Conservation (phyloP, 129 eudicot species). For the Escallonia herrerae region DNA sequence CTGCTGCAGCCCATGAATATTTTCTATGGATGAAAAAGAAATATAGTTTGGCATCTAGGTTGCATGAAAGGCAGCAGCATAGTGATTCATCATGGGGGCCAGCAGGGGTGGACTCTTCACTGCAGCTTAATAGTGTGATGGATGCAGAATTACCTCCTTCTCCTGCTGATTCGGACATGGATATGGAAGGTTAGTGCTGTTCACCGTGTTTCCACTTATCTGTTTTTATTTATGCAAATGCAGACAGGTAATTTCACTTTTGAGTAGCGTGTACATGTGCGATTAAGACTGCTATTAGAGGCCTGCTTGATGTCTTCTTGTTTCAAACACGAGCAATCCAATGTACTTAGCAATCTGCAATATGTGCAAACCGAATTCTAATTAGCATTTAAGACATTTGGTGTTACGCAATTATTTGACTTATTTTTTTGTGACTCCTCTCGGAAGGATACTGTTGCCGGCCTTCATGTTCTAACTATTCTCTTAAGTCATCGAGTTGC, state of each 20-base stretch:
- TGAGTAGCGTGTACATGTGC: background rate
- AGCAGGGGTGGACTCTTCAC: constrained; percentile 8
- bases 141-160: constrained; percentile 34
- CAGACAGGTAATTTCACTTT: background rate
- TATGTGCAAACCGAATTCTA: no score
- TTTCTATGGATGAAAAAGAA: constrained; percentile 57
- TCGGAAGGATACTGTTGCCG: no score
- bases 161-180: constrained; percentile 79
- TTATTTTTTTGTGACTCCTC: no score
- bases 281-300: background rate
- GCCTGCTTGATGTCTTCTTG: background rate
- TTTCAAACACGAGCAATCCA: background rate
- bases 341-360: background rate
- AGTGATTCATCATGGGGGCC: constrained; percentile 12
- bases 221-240: background rate
- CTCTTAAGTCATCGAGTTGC: no score
- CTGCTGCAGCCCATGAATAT: constrained; percentile 46
- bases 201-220: background rate
- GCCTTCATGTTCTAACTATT: no score
- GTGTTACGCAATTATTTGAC: no score
- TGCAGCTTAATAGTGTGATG: constrained; percentile 7
- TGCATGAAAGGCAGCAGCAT: constrained; percentile 18
- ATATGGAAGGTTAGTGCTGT: constrained; percentile 71
- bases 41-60: constrained; percentile 18
- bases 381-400: no score